These are phyloP conservation scores for Candida tibetensis DNA, from an alignment of 805 yeast genomes.

Conservation along the genomic window DNA sequence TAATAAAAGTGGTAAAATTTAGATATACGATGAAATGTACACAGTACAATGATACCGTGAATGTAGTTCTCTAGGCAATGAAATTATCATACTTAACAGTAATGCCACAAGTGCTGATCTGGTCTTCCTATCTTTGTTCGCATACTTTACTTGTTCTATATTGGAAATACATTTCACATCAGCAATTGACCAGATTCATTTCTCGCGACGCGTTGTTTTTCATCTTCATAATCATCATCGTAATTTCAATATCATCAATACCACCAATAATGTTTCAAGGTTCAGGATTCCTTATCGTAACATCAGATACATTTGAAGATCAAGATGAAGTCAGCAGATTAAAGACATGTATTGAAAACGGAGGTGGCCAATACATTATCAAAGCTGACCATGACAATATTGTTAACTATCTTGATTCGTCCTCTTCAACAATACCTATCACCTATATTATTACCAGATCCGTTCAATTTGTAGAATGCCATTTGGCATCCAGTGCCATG, in stretches of 20 bases:
- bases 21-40: no score
- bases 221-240: neutral
- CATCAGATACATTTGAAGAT: constrained; percentile 14
- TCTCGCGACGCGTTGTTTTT: neutral
- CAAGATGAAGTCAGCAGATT: constrained; percentile 5
- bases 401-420: constrained; percentile 13
- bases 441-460: constrained; percentile 54
- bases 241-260: neutral
- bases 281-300: constrained; percentile 19
- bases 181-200: neutral
- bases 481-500: constrained; percentile 47
- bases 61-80: no score
- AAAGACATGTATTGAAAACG: constrained; percentile 12
- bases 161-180: no score
- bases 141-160: no score
- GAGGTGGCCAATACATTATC: constrained; percentile 22
- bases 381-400: constrained; percentile 19
- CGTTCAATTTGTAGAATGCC: constrained; percentile 51
- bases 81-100: no score
- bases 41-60: no score
- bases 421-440: constrained; percentile 9
- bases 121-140: no score
- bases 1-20: no score
- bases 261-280: constrained; percentile 18
- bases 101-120: no score